Evolutionary conservation across 768 basidiomycete species (phyloP).

Genomic region (Aureoboletus auriporus): DNA sequence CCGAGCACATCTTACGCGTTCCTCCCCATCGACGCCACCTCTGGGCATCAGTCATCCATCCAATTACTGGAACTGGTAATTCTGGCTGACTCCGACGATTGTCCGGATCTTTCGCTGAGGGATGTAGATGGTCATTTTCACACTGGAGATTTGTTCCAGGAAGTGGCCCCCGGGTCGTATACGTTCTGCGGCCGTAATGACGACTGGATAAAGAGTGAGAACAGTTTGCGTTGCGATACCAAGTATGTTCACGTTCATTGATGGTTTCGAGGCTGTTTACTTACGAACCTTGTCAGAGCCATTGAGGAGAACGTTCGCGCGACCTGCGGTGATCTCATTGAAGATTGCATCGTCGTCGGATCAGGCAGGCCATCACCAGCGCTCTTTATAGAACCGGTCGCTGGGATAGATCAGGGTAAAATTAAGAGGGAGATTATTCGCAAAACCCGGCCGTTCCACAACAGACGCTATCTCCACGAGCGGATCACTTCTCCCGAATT

Average conservation of each 20-base stretch:
- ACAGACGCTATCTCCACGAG: conserved; percentile 73
- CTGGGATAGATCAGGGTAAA: conserved; percentile 49
- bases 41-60: conserved; percentile 49
- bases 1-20: conserved; percentile 67
- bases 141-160: conserved; percentile 78
- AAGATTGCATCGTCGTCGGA: conserved; percentile 75
- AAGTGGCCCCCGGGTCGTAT: conserved; percentile 54
- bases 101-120: conserved; percentile 58
- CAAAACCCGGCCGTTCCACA: conserved; percentile 70
- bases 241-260: conserved; percentile 36
- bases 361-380: conserved; percentile 72
- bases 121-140: conserved; percentile 68
- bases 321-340: conserved; percentile 61
- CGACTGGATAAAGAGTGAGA: conserved; percentile 84
- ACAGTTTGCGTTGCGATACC: conserved; percentile 74
- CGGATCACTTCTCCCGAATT: conserved; percentile 62
- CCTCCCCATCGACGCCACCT: conserved; percentile 47
- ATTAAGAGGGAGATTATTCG: conserved; percentile 71
- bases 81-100: conserved; percentile 61
- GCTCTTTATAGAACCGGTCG: conserved; percentile 66
- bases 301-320: conserved; percentile 75
- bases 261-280: background rate
- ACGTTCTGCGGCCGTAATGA: conserved; percentile 70
- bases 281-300: conserved; percentile 36
- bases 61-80: conserved; percentile 68